Percentiles rank a stretch among this genome's conserved stretches.
phyloP scores from a whole-genome alignment of 83 land plant genomes.

The Picea engelmannii region DNA sequence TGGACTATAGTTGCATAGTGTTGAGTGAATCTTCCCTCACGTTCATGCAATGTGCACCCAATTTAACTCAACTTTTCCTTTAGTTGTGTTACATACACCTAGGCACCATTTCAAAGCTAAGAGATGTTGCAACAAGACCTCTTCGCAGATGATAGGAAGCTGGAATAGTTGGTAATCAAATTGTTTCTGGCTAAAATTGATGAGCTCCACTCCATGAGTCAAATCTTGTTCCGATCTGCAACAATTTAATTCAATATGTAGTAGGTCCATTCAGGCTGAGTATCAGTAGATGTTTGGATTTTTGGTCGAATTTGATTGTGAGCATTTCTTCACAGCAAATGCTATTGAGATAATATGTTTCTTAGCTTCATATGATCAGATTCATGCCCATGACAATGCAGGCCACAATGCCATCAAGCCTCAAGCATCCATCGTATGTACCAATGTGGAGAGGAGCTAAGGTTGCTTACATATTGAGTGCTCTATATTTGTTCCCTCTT shows the following conservation, averaged over 20 bases:
- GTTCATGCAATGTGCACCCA: background rate
- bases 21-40: background rate
- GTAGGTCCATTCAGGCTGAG: background rate
- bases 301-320: background rate
- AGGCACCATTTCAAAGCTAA: background rate
- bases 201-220: background rate
- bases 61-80: background rate
- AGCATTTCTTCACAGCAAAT: background rate
- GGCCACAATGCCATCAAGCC: conserved; percentile 83
- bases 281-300: background rate
- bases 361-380: background rate
- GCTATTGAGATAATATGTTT: background rate
- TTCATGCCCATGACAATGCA: conserved; percentile 4
- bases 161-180: background rate
- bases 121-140: background rate
- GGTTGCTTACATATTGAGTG: conserved; percentile 59
- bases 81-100: background rate
- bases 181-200: too few relatives aligned
- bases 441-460: conserved; percentile 94
- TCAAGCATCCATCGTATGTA: conserved; percentile 68
- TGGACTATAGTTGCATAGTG: too few relatives aligned
- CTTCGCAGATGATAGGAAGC: background rate
- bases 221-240: background rate
- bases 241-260: background rate
- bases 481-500: conserved; percentile 72